A percentile compares a stretch with the other conserved stretches of the same genome.
These are phyloP conservation scores for Neonothopanus nambi DNA, from an alignment of 1,284 basidiomycete genomes.

Conservation along the genomic window DNA sequence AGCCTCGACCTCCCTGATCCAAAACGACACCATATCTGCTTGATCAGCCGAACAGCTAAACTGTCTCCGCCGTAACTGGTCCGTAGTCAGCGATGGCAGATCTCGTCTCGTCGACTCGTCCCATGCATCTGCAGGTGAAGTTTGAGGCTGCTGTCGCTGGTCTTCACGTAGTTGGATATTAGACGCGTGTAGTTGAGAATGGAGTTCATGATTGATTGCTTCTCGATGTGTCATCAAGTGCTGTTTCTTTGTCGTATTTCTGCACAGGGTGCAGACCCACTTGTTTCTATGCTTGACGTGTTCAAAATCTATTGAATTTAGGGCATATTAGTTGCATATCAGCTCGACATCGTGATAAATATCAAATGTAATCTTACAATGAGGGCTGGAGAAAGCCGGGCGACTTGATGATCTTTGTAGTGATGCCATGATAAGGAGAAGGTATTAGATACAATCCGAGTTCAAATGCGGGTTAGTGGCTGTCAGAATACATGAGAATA, in stretches of 20 bases:
- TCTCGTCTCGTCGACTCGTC: not conserved
- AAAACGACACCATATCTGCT: conserved; percentile 55
- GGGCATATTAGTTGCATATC: not conserved
- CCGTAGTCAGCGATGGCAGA: conserved; percentile 28
- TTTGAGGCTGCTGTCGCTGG: too few species aligned
- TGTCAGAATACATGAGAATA: too few species aligned
- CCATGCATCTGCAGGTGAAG: conserved; percentile 7
- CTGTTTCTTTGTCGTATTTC: conserved; percentile 15
- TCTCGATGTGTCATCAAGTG: conserved; percentile 26
- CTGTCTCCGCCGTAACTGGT: conserved; percentile 49
- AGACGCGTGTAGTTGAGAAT: conserved; percentile 1
- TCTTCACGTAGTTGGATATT: not conserved
- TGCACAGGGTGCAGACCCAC: conserved; percentile 38
- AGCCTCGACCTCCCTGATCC: conserved; percentile 52
- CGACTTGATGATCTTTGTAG: conserved; percentile 3
- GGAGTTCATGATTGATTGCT: conserved; percentile 31
- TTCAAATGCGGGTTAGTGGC: too few species aligned
- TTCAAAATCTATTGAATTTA: conserved; percentile 5
- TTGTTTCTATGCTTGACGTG: conserved; percentile 1
- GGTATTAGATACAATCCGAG: too few species aligned
- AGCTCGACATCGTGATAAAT: not conserved
- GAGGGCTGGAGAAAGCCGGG: not conserved
- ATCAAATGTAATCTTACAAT: not conserved
- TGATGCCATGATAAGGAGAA: too few species aligned
- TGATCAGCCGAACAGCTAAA: conserved; percentile 50